phyloP scores from a whole-genome alignment of 2,329 filamentous ascomycete genomes.

The Botrytis medusae region DNA sequence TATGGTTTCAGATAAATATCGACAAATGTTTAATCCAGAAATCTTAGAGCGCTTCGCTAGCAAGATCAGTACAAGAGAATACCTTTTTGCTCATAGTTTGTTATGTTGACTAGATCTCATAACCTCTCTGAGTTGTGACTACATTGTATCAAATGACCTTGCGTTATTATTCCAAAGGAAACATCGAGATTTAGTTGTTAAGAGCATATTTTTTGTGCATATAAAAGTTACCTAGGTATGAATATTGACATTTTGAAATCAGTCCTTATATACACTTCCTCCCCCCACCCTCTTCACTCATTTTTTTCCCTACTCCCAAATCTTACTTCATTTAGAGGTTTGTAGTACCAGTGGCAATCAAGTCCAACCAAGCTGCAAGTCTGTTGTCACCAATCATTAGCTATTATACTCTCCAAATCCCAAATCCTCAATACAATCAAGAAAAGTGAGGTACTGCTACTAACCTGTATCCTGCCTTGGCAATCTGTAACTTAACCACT shows the following conservation, averaged over 20 bases:
- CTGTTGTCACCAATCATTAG: conserved; percentile 10
- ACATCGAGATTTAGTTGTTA: background rate
- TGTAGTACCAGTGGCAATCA: conserved; percentile 47
- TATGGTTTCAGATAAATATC: no score
- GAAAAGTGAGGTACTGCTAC: background rate
- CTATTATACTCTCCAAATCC: background rate
- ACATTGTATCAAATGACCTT: background rate
- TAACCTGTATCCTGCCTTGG: conserved; percentile 62
- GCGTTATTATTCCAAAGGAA: background rate
- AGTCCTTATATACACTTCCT: background rate
- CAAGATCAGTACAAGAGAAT: background rate
- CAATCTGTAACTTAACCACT: conserved; percentile 64
- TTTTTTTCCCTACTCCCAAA: background rate
- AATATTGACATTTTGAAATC: background rate
- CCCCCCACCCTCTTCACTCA: background rate
- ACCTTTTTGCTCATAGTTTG: background rate
- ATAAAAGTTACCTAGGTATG: background rate
- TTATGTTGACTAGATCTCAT: background rate
- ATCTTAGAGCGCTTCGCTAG: background rate
- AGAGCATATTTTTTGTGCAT: background rate
- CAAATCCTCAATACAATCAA: background rate
- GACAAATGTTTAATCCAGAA: background rate
- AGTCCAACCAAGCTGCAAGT: conserved; percentile 66
- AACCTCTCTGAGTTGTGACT: background rate
- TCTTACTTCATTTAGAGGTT: background rate